These are phyloP conservation scores for Moelleriella libera DNA, from an alignment of 2,329 filamentous ascomycete species.

Conservation along the genomic window DNA sequence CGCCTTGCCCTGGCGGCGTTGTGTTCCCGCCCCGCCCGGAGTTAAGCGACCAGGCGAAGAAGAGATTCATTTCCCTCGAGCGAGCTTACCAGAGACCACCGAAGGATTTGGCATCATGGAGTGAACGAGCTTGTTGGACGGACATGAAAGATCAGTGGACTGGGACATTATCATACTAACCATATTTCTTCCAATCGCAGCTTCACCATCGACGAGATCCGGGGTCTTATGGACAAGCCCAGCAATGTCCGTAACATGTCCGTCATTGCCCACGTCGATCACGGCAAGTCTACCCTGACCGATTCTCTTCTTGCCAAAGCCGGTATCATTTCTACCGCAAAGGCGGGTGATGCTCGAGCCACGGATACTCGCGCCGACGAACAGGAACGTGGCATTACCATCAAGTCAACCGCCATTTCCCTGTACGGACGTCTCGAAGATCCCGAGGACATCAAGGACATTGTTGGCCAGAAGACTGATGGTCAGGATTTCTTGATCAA, in stretches of 20 bases:
- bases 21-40: slow-evolving; percentile 3
- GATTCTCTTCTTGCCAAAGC: slow-evolving; percentile 98
- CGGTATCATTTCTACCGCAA: slow-evolving; percentile 97
- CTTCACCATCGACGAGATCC: slow-evolving; percentile 97
- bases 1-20: not conserved
- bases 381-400: slow-evolving; percentile 99
- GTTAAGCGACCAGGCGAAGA: slow-evolving; percentile 5
- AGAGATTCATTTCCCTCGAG: not conserved
- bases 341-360: slow-evolving; percentile 90
- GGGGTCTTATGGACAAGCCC: slow-evolving; percentile 65
- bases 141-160: no score
- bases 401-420: slow-evolving; percentile 99
- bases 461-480: slow-evolving; percentile 72
- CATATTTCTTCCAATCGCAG: slow-evolving; percentile 29
- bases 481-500: slow-evolving; percentile 99
- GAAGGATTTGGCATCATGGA: not conserved
- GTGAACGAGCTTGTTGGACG: no score
- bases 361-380: slow-evolving; percentile 96
- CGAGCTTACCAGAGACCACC: no score
- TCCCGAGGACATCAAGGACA: slow-evolving; percentile 85
- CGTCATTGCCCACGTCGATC: slow-evolving; percentile 99
- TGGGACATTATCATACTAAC: slow-evolving; percentile 1
- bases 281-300: slow-evolving; percentile 99
- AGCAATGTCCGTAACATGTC: slow-evolving; percentile 87
- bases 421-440: slow-evolving; percentile 77